Conservation (phyloP, 306 rosid species). For the Begonia peltatifolia region DNA sequence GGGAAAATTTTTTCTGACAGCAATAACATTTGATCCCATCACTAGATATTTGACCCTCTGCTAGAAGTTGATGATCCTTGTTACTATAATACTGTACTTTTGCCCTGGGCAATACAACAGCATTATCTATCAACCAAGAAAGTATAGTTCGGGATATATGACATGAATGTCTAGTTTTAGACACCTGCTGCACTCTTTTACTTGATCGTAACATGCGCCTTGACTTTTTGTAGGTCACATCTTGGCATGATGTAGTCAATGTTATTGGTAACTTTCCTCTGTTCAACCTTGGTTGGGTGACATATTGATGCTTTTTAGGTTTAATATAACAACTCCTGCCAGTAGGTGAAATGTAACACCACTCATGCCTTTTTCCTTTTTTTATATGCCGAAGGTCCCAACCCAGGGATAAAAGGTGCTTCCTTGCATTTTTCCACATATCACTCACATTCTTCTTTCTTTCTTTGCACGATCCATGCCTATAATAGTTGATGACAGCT, state of each 20-base stretch:
- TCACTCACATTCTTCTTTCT: neutral
- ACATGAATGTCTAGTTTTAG: conserved; percentile 24
- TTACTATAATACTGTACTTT: conserved; percentile 34
- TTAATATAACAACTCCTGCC: neutral
- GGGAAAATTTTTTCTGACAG: conserved; percentile 32
- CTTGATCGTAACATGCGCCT: conserved; percentile 30
- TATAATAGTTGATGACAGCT: conserved; percentile 32
- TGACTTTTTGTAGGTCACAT: conserved; percentile 4
- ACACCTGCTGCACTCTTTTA: conserved; percentile 42
- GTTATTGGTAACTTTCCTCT: conserved; percentile 8
- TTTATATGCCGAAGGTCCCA: conserved; percentile 12
- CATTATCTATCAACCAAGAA: conserved; percentile 78
- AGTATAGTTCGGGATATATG: conserved; percentile 43
- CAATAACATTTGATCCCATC: conserved; percentile 77
- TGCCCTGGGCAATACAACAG: conserved; percentile 45
- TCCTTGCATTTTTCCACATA: conserved; percentile 24
- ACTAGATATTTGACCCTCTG: conserved; percentile 44
- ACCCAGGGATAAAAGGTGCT: conserved; percentile 32
- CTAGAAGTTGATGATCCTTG: conserved; percentile 12
- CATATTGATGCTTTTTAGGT: conserved; percentile 11
- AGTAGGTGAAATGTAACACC: conserved; percentile 32
- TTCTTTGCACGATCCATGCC: neutral
- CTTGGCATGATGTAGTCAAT: conserved; percentile 9
- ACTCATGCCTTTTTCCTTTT: neutral
- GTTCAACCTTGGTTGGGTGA: conserved; percentile 14